phyloP scores from a whole-genome alignment of 2,329 filamentous ascomycete genomes.

The Aspergillus pseudoglaucus region DNA sequence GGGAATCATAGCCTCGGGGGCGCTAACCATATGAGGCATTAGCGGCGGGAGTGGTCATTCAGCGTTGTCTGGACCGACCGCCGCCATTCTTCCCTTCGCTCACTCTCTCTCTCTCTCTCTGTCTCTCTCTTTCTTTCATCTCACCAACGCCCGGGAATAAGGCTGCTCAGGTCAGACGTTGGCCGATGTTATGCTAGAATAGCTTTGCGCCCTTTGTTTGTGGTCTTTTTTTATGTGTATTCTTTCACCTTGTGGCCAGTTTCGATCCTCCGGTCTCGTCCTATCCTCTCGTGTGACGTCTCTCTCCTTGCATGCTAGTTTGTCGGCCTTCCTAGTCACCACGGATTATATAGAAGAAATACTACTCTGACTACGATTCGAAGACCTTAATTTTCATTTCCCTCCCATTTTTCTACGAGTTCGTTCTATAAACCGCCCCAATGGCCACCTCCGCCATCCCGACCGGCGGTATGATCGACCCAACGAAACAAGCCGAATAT shows the following conservation, averaged over 20 bases:
- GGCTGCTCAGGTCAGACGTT: background rate
- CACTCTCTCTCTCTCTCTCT: conserved; percentile 4
- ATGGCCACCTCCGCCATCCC: conserved; percentile 30
- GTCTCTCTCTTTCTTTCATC: conserved; percentile 2
- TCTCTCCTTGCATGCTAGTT: conserved; percentile 13
- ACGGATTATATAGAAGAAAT: conserved; percentile 1
- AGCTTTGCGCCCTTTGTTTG: background rate
- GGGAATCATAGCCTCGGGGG: conserved; percentile 2
- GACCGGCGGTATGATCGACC: conserved; percentile 33
- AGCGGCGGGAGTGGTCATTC: conserved; percentile 9
- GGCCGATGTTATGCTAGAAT: background rate
- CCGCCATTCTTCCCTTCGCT: conserved; percentile 4
- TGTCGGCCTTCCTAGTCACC: background rate
- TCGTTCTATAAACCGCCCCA: conserved; percentile 5
- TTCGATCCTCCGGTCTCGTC: conserved; percentile 5
- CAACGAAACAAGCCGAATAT: conserved; percentile 41
- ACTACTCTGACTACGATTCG: background rate
- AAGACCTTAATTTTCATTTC: background rate
- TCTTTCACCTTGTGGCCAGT: conserved; percentile 3
- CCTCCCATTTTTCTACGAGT: background rate
- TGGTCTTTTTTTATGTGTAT: background rate
- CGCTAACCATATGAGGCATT: conserved; percentile 11
- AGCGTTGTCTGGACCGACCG: conserved; percentile 13
- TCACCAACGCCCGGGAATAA: background rate
- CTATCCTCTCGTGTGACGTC: conserved; percentile 11